Conservation (phyloP, 768 basidiomycete genomes). For the Amanita muscaria region DNA sequence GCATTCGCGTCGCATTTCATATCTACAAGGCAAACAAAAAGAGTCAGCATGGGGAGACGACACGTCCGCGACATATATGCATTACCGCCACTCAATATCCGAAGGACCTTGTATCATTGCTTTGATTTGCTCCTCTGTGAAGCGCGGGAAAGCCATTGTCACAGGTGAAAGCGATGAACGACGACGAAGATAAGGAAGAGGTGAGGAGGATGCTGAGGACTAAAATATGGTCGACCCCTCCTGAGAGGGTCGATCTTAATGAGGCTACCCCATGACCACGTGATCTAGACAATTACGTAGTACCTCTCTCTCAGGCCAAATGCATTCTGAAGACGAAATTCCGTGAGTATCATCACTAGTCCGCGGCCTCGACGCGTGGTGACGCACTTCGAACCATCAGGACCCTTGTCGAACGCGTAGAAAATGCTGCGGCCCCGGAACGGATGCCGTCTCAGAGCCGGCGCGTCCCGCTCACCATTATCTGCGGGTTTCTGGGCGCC, state of each 20-base stretch:
- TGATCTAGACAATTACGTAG: background rate
- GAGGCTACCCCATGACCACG: background rate
- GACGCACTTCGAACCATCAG: background rate
- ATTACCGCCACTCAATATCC: slow-evolving; percentile 79
- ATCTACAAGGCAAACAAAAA: slow-evolving; percentile 32
- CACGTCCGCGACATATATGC: slow-evolving; percentile 7
- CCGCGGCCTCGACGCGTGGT: too few relatives aligned
- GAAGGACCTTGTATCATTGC: slow-evolving; percentile 69
- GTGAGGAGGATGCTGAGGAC: background rate
- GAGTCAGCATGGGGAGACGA: background rate
- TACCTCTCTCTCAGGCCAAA: background rate
- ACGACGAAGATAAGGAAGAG: background rate
- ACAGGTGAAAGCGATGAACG: background rate
- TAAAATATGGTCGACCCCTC: background rate
- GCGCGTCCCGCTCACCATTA: slow-evolving; percentile 81
- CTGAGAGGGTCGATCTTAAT: too few relatives aligned
- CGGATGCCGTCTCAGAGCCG: background rate
- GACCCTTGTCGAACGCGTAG: slow-evolving; percentile 10
- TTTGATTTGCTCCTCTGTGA: slow-evolving; percentile 38
- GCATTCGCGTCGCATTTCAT: slow-evolving; percentile 93
- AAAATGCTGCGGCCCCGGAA: background rate
- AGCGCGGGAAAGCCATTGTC: slow-evolving; percentile 10
- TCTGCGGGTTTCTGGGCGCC: slow-evolving; percentile 90
- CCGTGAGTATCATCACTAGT: slow-evolving; percentile 49
- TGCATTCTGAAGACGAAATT: slow-evolving; percentile 51